phyloP scores from a whole-genome alignment of 2,329 filamentous ascomycete genomes.

The Nemania diffusa region DNA sequence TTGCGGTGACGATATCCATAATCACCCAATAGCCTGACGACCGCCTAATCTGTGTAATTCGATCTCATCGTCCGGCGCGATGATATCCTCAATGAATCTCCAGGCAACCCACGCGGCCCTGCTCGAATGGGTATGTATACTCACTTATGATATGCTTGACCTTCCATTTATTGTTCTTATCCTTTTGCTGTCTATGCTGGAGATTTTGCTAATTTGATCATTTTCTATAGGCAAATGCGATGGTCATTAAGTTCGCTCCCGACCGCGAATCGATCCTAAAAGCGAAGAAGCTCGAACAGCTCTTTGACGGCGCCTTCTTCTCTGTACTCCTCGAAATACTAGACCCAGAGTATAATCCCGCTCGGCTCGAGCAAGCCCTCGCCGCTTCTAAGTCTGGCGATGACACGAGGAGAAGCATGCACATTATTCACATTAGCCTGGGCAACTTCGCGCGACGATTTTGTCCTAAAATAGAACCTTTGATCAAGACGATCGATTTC shows the following conservation, averaged over 20 bases:
- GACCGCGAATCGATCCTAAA: conserved; percentile 54
- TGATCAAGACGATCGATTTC: conserved; percentile 65
- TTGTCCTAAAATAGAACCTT: conserved; percentile 61
- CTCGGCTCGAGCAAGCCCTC: conserved; percentile 60
- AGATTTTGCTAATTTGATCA: conserved; percentile 32
- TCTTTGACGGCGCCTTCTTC: conserved; percentile 65
- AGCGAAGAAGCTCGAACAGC: conserved; percentile 61
- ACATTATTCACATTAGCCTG: conserved; percentile 65
- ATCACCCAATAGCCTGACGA: background rate
- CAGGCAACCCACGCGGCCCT: conserved; percentile 42
- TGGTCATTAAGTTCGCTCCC: conserved; percentile 42
- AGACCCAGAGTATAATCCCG: conserved; percentile 65
- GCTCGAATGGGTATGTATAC: conserved; percentile 46
- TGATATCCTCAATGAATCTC: conserved; percentile 43
- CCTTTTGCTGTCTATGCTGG: conserved; percentile 44
- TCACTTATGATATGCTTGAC: conserved; percentile 31
- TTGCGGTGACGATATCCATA: background rate
- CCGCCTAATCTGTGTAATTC: background rate
- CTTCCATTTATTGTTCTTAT: conserved; percentile 39
- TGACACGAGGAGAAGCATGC: conserved; percentile 60
- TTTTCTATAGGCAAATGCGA: conserved; percentile 44
- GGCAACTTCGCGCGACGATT: conserved; percentile 66
- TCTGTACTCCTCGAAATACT: conserved; percentile 68
- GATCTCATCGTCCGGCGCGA: conserved; percentile 35
- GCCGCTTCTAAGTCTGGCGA: conserved; percentile 57